Percentiles rank a stretch among this genome's conserved stretches.
These are phyloP conservation scores for Lotmaria passim DNA, from an alignment of 208 protist species.

Conservation along the genomic window DNA sequence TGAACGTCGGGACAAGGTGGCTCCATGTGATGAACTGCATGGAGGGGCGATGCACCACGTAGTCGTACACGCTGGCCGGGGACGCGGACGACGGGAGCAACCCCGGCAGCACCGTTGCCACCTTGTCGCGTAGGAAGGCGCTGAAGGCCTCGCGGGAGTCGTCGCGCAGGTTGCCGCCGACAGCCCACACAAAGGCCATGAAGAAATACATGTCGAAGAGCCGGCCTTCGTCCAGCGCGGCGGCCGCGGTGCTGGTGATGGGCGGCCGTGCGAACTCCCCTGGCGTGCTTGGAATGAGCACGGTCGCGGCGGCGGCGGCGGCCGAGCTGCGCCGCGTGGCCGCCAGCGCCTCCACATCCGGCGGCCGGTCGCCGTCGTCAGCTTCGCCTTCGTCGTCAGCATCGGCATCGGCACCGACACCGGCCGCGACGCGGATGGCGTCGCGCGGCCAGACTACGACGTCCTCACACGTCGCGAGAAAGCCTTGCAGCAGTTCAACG, in stretches of 20 bases:
- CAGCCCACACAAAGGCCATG: constrained; percentile 96
- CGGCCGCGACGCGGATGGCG: too few species aligned
- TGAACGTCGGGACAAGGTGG: constrained; percentile 92
- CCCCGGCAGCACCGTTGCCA: constrained; percentile 70
- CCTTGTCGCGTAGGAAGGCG: constrained; percentile 72
- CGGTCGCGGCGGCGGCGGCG: constrained; percentile 5
- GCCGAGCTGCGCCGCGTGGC: constrained; percentile 22
- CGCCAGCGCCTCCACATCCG: constrained; percentile 8
- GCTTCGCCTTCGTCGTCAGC: constrained; percentile 34
- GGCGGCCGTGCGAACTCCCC: constrained; percentile 73
- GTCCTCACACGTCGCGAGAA: constrained; percentile 64
- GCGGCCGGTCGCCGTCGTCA: constrained; percentile 24
- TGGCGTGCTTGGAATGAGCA: constrained; percentile 38
- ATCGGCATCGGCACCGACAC: constrained; percentile 38
- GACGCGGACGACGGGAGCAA: constrained; percentile 33
- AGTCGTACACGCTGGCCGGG: constrained; percentile 91
- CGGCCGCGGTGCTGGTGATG: constrained; percentile 60
- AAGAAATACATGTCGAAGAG: constrained; percentile 95
- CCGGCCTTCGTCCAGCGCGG: constrained; percentile 50
- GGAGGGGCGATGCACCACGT: constrained; percentile 90
- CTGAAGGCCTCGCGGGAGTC: constrained; percentile 88
- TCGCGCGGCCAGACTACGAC: constrained; percentile 57
- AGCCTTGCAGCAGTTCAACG: constrained; percentile 89
- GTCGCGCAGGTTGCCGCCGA: constrained; percentile 95
- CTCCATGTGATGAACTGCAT: constrained; percentile 91